A percentile compares a stretch with the other conserved stretches of the same genome.
These are phyloP conservation scores for Dichotomocladium elegans DNA, from an alignment of 371 early-diverging fungal genomes.

Conservation along the genomic window DNA sequence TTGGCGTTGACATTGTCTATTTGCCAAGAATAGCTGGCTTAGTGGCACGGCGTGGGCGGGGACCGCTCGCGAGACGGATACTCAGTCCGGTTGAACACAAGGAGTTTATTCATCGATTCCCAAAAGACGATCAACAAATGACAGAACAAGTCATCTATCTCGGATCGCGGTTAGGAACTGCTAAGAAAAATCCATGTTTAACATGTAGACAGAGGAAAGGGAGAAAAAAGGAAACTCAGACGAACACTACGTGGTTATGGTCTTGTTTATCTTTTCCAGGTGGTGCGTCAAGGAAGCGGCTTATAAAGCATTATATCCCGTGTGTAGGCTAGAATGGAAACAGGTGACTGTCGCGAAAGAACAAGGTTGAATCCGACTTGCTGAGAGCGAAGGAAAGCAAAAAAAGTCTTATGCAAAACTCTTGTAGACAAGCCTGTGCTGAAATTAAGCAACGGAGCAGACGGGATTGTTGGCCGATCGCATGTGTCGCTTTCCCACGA, in stretches of 20 bases:
- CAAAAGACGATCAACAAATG: slow-evolving; percentile 1
- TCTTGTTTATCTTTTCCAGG: slow-evolving; percentile 22
- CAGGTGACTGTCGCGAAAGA: slow-evolving; percentile 56
- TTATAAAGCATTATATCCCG: slow-evolving; percentile 63
- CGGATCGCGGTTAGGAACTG: slow-evolving; percentile 28
- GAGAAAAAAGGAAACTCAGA: no score
- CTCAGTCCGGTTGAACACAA: slow-evolving; percentile 30
- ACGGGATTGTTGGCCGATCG: slow-evolving; percentile 26
- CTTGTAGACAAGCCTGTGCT: slow-evolving; percentile 55
- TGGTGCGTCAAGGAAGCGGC: slow-evolving; percentile 69
- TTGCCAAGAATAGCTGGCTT: slow-evolving; percentile 38
- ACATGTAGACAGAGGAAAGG: no score
- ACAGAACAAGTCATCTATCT: slow-evolving; percentile 19
- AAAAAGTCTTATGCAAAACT: neutral
- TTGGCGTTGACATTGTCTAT: slow-evolving; percentile 58
- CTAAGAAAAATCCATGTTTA: neutral
- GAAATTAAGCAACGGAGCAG: slow-evolving; percentile 30
- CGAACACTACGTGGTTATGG: no score
- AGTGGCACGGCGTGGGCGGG: slow-evolving; percentile 24
- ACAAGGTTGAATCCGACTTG: no score
- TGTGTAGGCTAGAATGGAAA: slow-evolving; percentile 59
- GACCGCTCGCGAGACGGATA: slow-evolving; percentile 40
- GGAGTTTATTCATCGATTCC: slow-evolving; percentile 23
- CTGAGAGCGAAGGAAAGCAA: neutral
- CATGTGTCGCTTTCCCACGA: slow-evolving; percentile 67